phyloP scores from a whole-genome alignment of 176 grass and related monocot species.

The Oryza longistaminata region DNA sequence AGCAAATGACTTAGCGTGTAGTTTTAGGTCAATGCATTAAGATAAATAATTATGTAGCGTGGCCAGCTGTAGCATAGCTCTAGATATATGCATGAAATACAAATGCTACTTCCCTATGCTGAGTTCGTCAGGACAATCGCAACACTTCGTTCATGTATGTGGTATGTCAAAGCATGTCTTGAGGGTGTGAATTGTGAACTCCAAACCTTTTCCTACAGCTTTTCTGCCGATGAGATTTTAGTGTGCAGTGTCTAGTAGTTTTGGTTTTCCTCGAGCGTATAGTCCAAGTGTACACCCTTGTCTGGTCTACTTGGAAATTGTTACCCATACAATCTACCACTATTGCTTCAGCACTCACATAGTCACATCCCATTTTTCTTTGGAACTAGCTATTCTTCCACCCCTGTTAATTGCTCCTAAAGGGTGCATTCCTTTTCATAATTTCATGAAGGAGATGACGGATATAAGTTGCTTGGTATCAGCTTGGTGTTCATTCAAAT shows the following conservation, averaged over 20 bases:
- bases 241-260: neutral
- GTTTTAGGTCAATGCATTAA: neutral
- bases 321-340: neutral
- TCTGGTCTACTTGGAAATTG: neutral
- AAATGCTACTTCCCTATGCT: neutral
- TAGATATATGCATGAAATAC: neutral
- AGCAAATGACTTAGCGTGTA: neutral
- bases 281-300: neutral
- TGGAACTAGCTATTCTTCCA: neutral
- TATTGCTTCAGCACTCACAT: conserved; percentile 4
- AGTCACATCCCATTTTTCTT: neutral
- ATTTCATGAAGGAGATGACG: neutral
- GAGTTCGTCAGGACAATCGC: neutral
- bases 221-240: neutral
- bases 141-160: neutral
- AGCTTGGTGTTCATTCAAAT: neutral
- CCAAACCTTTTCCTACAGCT: neutral
- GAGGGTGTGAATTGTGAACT: neutral
- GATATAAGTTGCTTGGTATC: neutral
- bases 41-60: neutral
- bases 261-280: neutral
- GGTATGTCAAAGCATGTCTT: neutral
- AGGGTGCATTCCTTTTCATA: neutral
- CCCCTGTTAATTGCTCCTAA: neutral
- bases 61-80: conserved; percentile 17